Evolutionary conservation across 2,329 filamentous ascomycete genomes (phyloP), one percentile per base, ranked within the genome.

Genomic region (Tolypocladium tropicale): DNA sequence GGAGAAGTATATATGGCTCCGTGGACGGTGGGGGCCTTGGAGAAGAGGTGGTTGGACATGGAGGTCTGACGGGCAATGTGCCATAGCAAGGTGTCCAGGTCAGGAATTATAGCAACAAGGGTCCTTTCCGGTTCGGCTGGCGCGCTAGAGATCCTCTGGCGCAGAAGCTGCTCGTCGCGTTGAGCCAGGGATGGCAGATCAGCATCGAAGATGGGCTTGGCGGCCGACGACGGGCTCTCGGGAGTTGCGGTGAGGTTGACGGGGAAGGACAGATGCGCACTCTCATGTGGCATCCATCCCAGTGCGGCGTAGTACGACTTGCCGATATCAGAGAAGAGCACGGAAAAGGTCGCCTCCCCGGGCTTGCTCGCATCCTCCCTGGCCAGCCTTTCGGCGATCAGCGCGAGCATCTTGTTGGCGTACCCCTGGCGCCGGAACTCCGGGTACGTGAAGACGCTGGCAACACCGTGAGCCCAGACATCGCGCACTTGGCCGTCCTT

Each of bases 301-400:
- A 83, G 78, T 34, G 76, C 78, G 4, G 86, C 81, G 72, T 96
- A 96, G 71, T 91, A 96, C 41, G 76, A 74, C 75, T 90, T 88
- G 23, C 92, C 90, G 60, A 95, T 91, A 64, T 95, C 90, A 10
- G 90, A 95, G 71, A 85, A 96, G 10, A 96, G 77, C 9, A 95
- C 81, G 0, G 89, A 92, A 70, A 93, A 94, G 16, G 70, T 60
- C 68, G 77, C 67, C 53, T 74, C 71, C 30, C 65, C 62, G n/a
- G 64, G 52, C 28, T 65, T 39, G 60, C 65, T 53, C 2, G 61
- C 60, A 46, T 72, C 62, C 39, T 59, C 59, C 1, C 54, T 54
- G 16, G 61, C 61, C 28, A 83, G 68, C 37, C 63, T 61, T 10
- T 65, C 60, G 16, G 80, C 83, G 37, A 94, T 67, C 62, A 92